These are phyloP conservation scores for Mortierella sp. DNA, from an alignment of 371 early-diverging fungal species.

Conservation along the genomic window DNA sequence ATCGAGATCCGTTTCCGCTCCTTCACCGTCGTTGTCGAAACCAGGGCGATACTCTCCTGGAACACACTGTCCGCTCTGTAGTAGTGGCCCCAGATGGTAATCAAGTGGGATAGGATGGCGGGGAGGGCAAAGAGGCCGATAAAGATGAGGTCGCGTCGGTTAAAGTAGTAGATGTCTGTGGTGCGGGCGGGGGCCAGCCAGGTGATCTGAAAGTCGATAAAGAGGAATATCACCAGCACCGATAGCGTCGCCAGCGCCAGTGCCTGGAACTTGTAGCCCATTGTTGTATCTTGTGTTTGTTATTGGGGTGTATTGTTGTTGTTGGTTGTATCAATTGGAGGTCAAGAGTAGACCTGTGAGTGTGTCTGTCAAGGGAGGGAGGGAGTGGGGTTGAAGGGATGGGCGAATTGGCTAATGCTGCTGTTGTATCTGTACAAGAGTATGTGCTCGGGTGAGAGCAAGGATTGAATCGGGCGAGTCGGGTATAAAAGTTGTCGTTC, in stretches of 20 bases:
- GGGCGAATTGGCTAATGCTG: background rate
- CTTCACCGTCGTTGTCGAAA: conserved; percentile 13
- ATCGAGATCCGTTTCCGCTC: conserved; percentile 28
- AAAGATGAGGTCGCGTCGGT: conserved; percentile 29
- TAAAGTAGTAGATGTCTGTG: conserved; percentile 31
- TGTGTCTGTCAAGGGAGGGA: background rate
- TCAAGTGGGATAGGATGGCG: conserved; percentile 25
- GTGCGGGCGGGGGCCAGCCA: conserved; percentile 17
- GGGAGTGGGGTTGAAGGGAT: background rate
- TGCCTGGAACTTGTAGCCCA: conserved; percentile 21
- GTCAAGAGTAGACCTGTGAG: background rate
- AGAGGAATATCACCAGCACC: conserved; percentile 11
- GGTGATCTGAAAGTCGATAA: conserved; percentile 27
- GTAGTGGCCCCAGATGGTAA: conserved; percentile 51
- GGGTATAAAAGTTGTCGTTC: background rate
- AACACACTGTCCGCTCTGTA: conserved; percentile 28
- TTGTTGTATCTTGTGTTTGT: background rate
- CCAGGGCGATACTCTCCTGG: conserved; percentile 30
- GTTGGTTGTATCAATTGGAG: background rate
- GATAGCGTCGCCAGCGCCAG: conserved; percentile 9
- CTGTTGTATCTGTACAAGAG: background rate
- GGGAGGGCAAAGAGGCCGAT: conserved; percentile 21
- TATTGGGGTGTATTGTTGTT: background rate
- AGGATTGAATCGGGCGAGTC: background rate
- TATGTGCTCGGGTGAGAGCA: background rate